Percentiles rank a stretch among this genome's conserved stretches.
These are phyloP conservation scores for Vitis rotundifolia DNA, from an alignment of 164 flowering plant species.

Conservation along the genomic window DNA sequence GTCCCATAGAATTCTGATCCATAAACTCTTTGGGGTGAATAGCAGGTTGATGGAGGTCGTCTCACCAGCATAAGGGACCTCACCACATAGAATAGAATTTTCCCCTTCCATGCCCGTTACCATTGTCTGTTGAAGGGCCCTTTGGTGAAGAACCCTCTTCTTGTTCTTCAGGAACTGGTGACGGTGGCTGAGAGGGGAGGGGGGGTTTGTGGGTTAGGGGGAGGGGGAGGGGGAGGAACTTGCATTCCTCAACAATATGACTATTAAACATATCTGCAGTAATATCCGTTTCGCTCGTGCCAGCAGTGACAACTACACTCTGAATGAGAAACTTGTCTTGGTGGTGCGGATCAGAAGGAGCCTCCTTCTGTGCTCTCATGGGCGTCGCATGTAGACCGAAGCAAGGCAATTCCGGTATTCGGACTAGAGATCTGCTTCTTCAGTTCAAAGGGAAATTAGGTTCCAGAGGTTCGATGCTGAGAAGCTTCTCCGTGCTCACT, in stretches of 20 bases:
- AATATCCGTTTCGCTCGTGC: slow-evolving; percentile 41
- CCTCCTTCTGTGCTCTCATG: slow-evolving; percentile 62
- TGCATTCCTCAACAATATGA: slow-evolving; percentile 58
- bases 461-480: no score
- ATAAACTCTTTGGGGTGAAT: no score
- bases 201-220: no score
- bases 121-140: slow-evolving; percentile 46
- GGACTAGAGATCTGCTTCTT: slow-evolving; percentile 93
- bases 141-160: slow-evolving; percentile 63
- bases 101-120: no score
- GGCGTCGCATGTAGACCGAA: slow-evolving; percentile 60
- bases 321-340: slow-evolving; percentile 61
- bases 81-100: no score
- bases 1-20: no score
- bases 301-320: slow-evolving; percentile 39
- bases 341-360: slow-evolving; percentile 53
- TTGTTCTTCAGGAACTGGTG: slow-evolving; percentile 61
- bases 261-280: slow-evolving; percentile 52
- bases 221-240: slow-evolving; percentile 65
- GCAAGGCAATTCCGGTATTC: slow-evolving; percentile 63
- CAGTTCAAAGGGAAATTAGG: no score
- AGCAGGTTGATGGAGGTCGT: no score
- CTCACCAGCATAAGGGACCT: no score
- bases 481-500: no score
- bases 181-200: slow-evolving; percentile 58